A percentile compares a stretch with the other conserved stretches of the same genome.
Conservation (phyloP, 345 rosid species). For the Murraya paniculata region DNA sequence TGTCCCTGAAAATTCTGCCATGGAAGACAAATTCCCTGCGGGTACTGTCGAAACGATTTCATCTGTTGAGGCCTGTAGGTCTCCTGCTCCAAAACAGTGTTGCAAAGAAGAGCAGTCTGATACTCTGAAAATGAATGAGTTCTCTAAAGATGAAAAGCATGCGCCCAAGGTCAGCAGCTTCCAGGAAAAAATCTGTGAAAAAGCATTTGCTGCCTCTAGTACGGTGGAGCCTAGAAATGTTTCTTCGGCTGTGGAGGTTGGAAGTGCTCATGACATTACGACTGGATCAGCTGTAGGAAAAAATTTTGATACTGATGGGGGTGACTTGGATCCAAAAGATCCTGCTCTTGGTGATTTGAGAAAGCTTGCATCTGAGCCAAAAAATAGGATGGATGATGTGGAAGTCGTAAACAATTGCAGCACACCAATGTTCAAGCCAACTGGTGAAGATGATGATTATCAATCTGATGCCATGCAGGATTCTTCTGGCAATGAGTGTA, state of each 20-base stretch:
- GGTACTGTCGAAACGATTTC: constrained; percentile 22
- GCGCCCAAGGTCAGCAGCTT: constrained; percentile 19
- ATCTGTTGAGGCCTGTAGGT: constrained; percentile 31
- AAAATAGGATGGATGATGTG: constrained; percentile 26
- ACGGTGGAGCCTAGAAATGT: constrained; percentile 37
- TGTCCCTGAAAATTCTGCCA: constrained; percentile 37
- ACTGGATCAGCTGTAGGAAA: constrained; percentile 27
- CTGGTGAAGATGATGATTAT: constrained; percentile 31
- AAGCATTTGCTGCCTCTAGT: constrained; percentile 40
- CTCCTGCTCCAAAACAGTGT: constrained; percentile 28
- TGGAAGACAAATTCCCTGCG: constrained; percentile 32
- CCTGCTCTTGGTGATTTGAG: constrained; percentile 24
- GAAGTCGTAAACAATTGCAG: constrained; percentile 27
- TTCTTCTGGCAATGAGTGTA: constrained; percentile 35
- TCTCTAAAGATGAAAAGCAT: constrained; percentile 32
- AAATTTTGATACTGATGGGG: constrained; percentile 38
- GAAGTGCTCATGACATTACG: constrained; percentile 25
- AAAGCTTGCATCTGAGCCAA: constrained; percentile 30
- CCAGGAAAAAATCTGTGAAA: constrained; percentile 22
- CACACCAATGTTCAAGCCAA: constrained; percentile 13
- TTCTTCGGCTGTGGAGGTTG: constrained; percentile 37
- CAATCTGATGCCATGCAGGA: constrained; percentile 36
- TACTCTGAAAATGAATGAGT: constrained; percentile 26
- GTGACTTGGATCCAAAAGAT: constrained; percentile 16
- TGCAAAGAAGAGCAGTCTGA: constrained; percentile 42